Evolutionary conservation across 2,329 filamentous ascomycete genomes (phyloP).

Genomic region (Fusarium sp.): DNA sequence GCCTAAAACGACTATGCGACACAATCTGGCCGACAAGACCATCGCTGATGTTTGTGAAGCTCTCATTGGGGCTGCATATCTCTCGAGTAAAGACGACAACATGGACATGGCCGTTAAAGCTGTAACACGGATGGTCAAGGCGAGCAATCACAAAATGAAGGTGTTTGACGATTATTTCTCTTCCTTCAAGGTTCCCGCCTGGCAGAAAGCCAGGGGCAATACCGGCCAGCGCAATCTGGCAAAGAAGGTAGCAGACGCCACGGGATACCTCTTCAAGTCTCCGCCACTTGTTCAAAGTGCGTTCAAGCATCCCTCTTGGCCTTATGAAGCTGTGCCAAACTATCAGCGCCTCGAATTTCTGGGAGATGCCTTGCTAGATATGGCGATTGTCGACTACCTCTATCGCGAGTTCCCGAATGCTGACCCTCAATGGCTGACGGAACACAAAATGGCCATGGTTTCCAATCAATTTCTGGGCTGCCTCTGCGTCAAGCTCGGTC

Average conservation of each 20-base stretch:
- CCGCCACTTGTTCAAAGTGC: conserved; percentile 85
- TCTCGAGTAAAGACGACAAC: conserved; percentile 61
- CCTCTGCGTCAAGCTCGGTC: conserved; percentile 81
- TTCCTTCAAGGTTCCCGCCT: conserved; percentile 77
- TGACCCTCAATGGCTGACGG: conserved; percentile 96
- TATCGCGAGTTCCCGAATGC: conserved; percentile 82
- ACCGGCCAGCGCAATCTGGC: conserved; percentile 79
- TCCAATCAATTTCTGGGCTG: conserved; percentile 94
- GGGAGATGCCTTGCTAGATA: conserved; percentile 89
- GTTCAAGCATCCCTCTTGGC: conserved; percentile 90
- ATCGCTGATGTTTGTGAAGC: conserved; percentile 97
- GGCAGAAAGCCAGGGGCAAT: conserved; percentile 74
- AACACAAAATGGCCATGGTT: conserved; percentile 99
- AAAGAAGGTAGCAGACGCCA: conserved; percentile 70
- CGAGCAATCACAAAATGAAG: conserved; percentile 77
- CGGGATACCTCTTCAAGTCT: conserved; percentile 77
- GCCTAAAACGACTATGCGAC: conserved; percentile 62
- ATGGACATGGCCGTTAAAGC: conserved; percentile 73
- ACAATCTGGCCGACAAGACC: conserved; percentile 86
- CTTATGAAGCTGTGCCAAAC: conserved; percentile 82
- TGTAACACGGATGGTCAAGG: conserved; percentile 79
- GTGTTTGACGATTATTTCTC: conserved; percentile 81
- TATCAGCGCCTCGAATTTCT: conserved; percentile 95
- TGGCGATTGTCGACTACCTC: conserved; percentile 86
- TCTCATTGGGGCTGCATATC: conserved; percentile 87